phyloP scores from a whole-genome alignment of 1,284 basidiomycete genomes.

The Somion occarium region DNA sequence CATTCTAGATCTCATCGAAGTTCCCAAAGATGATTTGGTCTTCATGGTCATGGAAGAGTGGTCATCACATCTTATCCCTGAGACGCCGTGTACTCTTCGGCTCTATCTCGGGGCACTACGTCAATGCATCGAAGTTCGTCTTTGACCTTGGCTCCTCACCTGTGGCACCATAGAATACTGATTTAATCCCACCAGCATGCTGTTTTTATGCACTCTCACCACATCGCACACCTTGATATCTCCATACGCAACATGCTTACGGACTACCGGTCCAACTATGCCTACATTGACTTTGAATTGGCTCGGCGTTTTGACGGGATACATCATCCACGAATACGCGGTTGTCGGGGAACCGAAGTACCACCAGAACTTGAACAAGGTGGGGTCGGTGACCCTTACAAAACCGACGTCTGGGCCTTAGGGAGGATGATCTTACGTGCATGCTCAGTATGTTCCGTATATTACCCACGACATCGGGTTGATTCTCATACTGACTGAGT shows the following conservation, averaged over 20 bases:
- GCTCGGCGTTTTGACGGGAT: constrained; percentile 46
- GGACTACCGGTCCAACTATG: constrained; percentile 56
- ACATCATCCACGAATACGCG: constrained; percentile 34
- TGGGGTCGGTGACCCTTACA: constrained; percentile 53
- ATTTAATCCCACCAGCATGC: constrained; percentile 42
- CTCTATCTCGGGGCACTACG: constrained; percentile 53
- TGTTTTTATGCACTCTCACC: constrained; percentile 62
- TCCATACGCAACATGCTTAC: constrained; percentile 65
- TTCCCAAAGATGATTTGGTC: constrained; percentile 45
- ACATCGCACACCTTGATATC: constrained; percentile 66
- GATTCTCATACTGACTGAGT: constrained; percentile 1
- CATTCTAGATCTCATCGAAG: constrained; percentile 56
- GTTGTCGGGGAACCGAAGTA: constrained; percentile 53
- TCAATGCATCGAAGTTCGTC: constrained; percentile 59
- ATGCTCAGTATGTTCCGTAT: constrained; percentile 45
- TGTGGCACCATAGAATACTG: neutral
- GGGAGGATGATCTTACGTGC: constrained; percentile 57
- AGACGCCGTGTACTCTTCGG: constrained; percentile 44
- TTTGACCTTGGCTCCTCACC: constrained; percentile 1
- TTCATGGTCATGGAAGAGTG: constrained; percentile 79
- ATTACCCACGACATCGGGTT: neutral
- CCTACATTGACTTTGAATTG: constrained; percentile 71
- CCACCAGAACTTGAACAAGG: constrained; percentile 64
- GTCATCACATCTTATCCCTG: constrained; percentile 56
- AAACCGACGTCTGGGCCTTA: constrained; percentile 68